Evolutionary conservation across 2,329 filamentous ascomycete genomes (phyloP), one percentile per base, ranked within the genome.

Genomic region (Penicillium psychrosexuale): DNA sequence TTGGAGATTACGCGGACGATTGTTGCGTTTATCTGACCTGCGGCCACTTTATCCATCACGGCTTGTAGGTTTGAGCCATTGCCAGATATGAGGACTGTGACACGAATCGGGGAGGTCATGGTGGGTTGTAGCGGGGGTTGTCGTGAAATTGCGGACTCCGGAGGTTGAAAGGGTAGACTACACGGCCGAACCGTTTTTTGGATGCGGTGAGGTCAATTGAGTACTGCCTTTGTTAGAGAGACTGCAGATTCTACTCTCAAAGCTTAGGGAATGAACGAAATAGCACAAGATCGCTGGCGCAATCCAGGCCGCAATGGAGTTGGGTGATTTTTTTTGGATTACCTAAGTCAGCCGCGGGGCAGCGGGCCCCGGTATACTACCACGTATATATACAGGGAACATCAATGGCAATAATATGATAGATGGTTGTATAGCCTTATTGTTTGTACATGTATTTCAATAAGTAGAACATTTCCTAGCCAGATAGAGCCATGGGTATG

Each of bases 51-150:
- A 70, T 87, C 83, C 66, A 88, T 86, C 49, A 96, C 80, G 54
- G 89, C 89, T 78, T 93, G 88, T 19, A 92, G 84, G 70, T 93
- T 93, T 37, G 86, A 85, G 64, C 90, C 90, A 61, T 82, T 86
- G 72, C 89, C 87, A 47, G 85, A 88, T 71, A 87, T 87, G 68
- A 90, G 82, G 63, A 90, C 84, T 49, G 86, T 80, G 63, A 89
- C 80, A 53, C 82, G 82, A 65, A 75, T 68, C 39, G 70, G 69
- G 8, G 66, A 51, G 28, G 64, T 34, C 71, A 73, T 73, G 47
- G 36, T 59, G 42, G 39, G 45, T 31, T 7, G 28, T 28, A 27
- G 46, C 3, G 54, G 57, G 33, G 28, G 47, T 43, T 34, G 12
- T 49, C 49, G 51, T 37, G 36, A 48, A 27, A 24, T 52, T 49